Evolutionary conservation across 2,329 filamentous ascomycete genomes (phyloP), one percentile per base, ranked within the genome.

Genomic region (Aspergillus phoenicis): DNA sequence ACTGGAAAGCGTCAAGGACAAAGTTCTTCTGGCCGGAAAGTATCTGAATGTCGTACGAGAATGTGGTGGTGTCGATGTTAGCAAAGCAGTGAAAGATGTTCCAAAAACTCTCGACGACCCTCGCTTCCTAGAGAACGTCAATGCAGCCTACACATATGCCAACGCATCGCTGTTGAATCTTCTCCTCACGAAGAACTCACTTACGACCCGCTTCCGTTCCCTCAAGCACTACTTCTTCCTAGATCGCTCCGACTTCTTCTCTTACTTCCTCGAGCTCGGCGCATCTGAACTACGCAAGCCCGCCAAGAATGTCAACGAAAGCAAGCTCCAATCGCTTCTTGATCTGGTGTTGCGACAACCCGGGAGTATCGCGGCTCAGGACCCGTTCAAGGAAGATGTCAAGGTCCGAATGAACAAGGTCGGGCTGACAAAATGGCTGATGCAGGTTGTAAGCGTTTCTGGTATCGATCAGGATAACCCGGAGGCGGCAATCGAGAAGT

Each of bases 221-320:
- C 82, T 99, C 41, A 99, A 99, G 75, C 95, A 99, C 77, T 99
- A 99, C 80, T 99, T 98, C 82, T 99, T 99, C 82, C 88, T 99
- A 64, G 94, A 98, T 70, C 90, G 93, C 8, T 97, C 95, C 36
- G 95, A 99, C 75, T 99, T 97, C 81, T 98, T 99, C 77, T 93
- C 93, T 2, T 96, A 98, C 77, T 99, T 99, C 75, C 87, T 99
- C 62, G 95, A 99, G 73, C 87, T 99, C 20, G 89, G 92, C 58
- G 84, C 90, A 30, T 93, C 93, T 1, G 95, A 99, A 77, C 83
- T 99, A 61, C 90, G 91, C 70, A 97, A 97, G 74, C 89, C 91
- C 33, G 91, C 93, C 61, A 92, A 92, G 73, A 85, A 85, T 57
- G 93, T 98, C 76, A 99, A 98, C 72, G 91, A 91, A 58, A 88